phyloP scores from a whole-genome alignment of 331 rosid genomes.

The Spiraea crenata region DNA sequence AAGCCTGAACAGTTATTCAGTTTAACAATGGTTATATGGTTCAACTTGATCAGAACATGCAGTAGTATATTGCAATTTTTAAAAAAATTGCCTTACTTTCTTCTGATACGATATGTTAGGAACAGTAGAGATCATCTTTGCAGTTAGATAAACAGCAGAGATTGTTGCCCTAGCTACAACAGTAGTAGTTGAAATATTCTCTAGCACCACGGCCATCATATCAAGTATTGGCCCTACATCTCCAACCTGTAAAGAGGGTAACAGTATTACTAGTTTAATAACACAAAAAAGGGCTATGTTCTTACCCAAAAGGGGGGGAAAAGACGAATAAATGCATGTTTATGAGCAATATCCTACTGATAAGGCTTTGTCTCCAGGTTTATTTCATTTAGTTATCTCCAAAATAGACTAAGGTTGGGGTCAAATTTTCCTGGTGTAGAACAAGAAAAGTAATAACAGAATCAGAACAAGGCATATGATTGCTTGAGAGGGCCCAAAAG shows the following conservation, averaged over 20 bases:
- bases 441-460: not conserved
- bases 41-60: slow-evolving; percentile 20
- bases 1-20: slow-evolving; percentile 52
- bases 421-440: not conserved
- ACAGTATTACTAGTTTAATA: slow-evolving; percentile 21
- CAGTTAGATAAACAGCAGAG: slow-evolving; percentile 75
- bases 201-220: slow-evolving; percentile 81
- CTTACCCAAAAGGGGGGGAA: not conserved
- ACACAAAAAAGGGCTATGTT: slow-evolving; percentile 1
- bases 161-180: slow-evolving; percentile 68
- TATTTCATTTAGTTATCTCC: not conserved
- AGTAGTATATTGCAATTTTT: slow-evolving; percentile 17
- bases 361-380: not conserved
- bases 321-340: not conserved
- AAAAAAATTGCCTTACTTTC: slow-evolving; percentile 52
- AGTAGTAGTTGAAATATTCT: slow-evolving; percentile 53
- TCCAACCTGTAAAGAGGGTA: slow-evolving; percentile 63
- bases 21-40: slow-evolving; percentile 23
- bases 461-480: too few species aligned
- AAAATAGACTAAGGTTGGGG: not conserved
- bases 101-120: slow-evolving; percentile 78
- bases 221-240: slow-evolving; percentile 92
- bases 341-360: slow-evolving; percentile 3
- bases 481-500: too few species aligned
- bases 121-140: slow-evolving; percentile 63